Evolutionary conservation across 2,329 filamentous ascomycete genomes (phyloP).

Genomic region (Fusarium sp.): DNA sequence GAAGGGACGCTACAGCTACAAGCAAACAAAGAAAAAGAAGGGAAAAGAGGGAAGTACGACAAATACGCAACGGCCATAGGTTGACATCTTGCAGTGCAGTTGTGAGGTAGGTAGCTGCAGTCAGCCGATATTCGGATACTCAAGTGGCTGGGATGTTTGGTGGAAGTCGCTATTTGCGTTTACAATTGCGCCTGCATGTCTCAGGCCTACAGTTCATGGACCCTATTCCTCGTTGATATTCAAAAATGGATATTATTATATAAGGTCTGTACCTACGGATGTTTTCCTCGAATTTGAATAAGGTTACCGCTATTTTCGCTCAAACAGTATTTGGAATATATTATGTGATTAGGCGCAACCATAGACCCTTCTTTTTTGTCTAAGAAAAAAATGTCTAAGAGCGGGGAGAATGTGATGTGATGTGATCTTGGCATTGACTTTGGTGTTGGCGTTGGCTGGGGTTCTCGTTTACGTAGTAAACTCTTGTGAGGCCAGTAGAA

Average conservation of each 20-base stretch:
- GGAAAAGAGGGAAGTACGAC: neutral
- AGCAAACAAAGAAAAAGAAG: conserved; percentile 17
- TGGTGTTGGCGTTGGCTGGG: neutral
- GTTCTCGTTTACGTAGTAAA: neutral
- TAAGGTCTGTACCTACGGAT: neutral
- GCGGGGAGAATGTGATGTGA: neutral
- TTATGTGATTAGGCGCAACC: neutral
- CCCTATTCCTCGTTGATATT: neutral
- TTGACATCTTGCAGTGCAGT: neutral
- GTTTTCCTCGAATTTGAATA: neutral
- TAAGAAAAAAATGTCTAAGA: neutral
- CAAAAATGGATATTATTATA: neutral
- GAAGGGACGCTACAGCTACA: neutral
- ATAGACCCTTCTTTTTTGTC: neutral
- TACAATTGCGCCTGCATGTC: neutral
- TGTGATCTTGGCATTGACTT: neutral
- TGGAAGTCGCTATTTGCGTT: neutral
- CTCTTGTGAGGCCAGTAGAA: neutral
- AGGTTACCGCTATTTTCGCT: neutral
- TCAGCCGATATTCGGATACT: conserved; percentile 18
- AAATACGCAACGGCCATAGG: neutral
- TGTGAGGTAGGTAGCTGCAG: conserved; percentile 1
- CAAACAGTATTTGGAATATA: neutral
- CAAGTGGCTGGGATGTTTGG: conserved; percentile 3
- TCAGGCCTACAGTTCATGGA: neutral